A percentile compares a stretch with the other conserved stretches of the same genome.
These are phyloP conservation scores for Aspergillus arachidicola DNA, from an alignment of 2,329 filamentous ascomycete genomes.

Conservation along the genomic window DNA sequence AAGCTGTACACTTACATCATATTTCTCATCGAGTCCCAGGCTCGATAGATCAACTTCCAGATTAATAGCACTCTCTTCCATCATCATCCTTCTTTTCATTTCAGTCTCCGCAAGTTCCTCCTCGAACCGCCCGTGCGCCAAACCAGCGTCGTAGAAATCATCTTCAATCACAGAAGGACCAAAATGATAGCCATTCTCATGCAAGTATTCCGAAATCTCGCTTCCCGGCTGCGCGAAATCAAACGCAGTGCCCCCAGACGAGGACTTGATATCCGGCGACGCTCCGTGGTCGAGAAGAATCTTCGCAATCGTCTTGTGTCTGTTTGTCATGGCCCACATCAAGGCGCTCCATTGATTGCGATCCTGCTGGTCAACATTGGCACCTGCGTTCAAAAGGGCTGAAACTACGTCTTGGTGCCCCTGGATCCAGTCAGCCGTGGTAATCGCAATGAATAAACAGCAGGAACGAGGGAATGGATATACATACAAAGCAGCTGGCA, in stretches of 20 bases:
- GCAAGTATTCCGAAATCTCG: conserved; percentile 93
- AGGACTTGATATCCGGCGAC: conserved; percentile 94
- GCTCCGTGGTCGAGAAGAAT: conserved; percentile 88
- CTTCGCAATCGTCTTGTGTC: conserved; percentile 95
- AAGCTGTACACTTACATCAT: conserved; percentile 65
- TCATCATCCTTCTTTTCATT: conserved; percentile 87
- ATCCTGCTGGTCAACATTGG: conserved; percentile 89
- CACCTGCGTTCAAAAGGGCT: conserved; percentile 80
- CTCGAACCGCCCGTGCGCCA: conserved; percentile 91
- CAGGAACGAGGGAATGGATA: conserved; percentile 1
- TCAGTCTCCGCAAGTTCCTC: conserved; percentile 97
- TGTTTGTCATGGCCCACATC: conserved; percentile 99
- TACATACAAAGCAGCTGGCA: conserved; percentile 89
- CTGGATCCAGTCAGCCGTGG: conserved; percentile 44
- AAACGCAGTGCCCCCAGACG: conserved; percentile 88
- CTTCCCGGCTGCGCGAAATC: conserved; percentile 95
- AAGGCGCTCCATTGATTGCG: conserved; percentile 95
- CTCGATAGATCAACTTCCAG: conserved; percentile 95
- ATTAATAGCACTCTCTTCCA: conserved; percentile 98
- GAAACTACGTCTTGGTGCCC: conserved; percentile 88
- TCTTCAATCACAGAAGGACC: conserved; percentile 53
- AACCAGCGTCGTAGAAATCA: conserved; percentile 92
- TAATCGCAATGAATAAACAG: not conserved
- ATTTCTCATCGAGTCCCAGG: conserved; percentile 91
- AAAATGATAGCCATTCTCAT: conserved; percentile 84